These are phyloP conservation scores for Kwoniella botswanensis DNA, from an alignment of 768 basidiomycete species.

Conservation along the genomic window DNA sequence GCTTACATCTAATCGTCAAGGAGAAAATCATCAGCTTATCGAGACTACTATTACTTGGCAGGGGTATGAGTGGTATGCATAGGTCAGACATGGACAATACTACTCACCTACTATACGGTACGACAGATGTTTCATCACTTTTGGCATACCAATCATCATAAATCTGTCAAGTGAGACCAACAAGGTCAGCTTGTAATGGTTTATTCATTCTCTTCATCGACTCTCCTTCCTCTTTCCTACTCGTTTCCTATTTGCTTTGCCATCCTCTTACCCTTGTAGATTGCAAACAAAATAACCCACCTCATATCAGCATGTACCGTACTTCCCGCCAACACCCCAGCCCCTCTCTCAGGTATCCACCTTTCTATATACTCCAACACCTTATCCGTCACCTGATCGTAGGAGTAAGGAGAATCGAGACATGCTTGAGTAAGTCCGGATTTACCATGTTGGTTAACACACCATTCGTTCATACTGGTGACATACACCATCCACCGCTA, in stretches of 20 bases:
- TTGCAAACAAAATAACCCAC: conserved; percentile 36
- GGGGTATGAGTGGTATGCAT: no score
- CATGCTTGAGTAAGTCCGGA: conserved; percentile 81
- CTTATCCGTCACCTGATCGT: conserved; percentile 65
- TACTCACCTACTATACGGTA: conserved; percentile 59
- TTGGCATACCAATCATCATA: conserved; percentile 74
- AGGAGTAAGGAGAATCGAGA: conserved; percentile 70
- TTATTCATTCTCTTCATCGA: no score
- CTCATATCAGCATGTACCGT: conserved; percentile 78
- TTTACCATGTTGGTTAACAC: conserved; percentile 79
- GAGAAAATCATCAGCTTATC: neutral
- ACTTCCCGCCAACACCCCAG: conserved; percentile 68
- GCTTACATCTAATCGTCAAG: conserved; percentile 47
- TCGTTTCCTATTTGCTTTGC: no score
- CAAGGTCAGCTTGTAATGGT: no score
- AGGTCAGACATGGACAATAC: no score
- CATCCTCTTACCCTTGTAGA: no score
- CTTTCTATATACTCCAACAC: conserved; percentile 79
- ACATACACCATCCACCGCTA: neutral
- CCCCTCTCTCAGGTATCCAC: conserved; percentile 70
- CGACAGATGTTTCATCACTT: conserved; percentile 67
- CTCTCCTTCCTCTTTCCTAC: no score
- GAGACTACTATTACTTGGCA: no score
- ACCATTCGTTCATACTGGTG: conserved; percentile 85
- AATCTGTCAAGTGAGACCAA: conserved; percentile 45